Evolutionary conservation across 2,329 filamentous ascomycete genomes (phyloP).

Genomic region (Ophiocordyceps polyrhachis-furcata): DNA sequence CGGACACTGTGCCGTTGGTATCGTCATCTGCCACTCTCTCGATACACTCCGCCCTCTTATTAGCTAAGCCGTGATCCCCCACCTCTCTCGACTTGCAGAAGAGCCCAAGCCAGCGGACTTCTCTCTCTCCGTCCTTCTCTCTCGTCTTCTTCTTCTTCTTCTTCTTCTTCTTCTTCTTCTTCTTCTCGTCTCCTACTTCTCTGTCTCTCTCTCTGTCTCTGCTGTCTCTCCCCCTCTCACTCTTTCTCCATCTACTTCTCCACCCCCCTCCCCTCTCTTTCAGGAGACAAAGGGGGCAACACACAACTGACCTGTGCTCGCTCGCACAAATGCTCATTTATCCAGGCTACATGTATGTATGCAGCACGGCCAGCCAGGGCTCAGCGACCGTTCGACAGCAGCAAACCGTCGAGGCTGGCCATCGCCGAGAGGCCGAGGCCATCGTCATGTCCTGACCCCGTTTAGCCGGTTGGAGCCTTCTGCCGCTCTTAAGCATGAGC

Average conservation of each 20-base stretch:
- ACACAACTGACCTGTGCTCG: neutral
- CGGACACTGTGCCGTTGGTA: neutral
- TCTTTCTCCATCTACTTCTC: too few relatives aligned
- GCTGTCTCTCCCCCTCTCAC: neutral
- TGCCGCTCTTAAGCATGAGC: conserved; percentile 1
- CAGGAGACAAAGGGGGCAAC: conserved; percentile 1
- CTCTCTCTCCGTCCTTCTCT: neutral
- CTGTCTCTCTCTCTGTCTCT: neutral
- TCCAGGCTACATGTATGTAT: neutral
- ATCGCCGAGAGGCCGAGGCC: neutral
- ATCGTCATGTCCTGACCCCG: conserved; percentile 1
- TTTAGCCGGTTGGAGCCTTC: neutral
- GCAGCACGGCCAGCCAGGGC: neutral
- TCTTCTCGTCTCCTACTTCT: neutral
- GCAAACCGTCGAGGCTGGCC: neutral
- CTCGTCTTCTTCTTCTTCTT: neutral
- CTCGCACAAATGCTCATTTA: conserved; percentile 1
- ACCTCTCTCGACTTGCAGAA: conserved; percentile 1
- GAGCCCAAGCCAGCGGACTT: conserved; percentile 1
- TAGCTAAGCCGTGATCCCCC: neutral
- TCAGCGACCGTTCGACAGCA: neutral
- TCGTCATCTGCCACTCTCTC: neutral
- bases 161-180: neutral
- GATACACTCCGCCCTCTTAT: neutral
- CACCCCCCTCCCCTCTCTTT: neutral